A percentile compares a stretch with the other conserved stretches of the same genome.
Conservation (phyloP, 2,329 filamentous ascomycete genomes). For the Cytospora piceae region DNA sequence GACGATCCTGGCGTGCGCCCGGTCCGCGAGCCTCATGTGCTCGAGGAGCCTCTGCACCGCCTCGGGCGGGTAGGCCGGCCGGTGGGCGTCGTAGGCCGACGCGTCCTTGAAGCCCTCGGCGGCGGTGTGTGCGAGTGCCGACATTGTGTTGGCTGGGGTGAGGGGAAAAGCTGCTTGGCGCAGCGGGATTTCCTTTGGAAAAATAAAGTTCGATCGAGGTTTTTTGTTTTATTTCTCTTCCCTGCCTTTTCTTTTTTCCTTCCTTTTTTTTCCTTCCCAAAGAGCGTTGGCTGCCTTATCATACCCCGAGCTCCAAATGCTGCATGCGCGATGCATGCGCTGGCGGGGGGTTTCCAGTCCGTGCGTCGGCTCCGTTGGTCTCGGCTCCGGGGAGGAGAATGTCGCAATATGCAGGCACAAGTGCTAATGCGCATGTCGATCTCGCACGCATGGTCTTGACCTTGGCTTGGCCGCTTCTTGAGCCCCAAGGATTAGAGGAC, state of each 20-base stretch:
- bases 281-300: neutral
- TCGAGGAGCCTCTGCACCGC: constrained; percentile 62
- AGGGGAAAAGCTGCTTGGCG: no score
- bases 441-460: neutral
- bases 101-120: constrained; percentile 68
- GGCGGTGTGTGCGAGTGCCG: constrained; percentile 38
- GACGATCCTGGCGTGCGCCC: constrained; percentile 46
- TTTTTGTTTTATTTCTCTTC: neutral
- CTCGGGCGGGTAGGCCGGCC: constrained; percentile 66
- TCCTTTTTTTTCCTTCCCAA: neutral
- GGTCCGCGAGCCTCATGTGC: constrained; percentile 54
- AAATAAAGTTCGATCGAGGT: neutral
- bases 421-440: neutral
- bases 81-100: constrained; percentile 66
- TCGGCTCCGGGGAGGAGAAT: neutral
- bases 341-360: neutral
- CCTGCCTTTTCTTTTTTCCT: neutral
- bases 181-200: neutral
- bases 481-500: no score
- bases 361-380: neutral
- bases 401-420: neutral
- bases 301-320: neutral
- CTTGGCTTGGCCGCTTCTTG: no score
- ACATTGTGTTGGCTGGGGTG: constrained; percentile 7
- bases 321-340: no score